Base-by-base conservation (phyloP, 495 filamentous ascomycete species). In the Halenospora varia region DNA sequence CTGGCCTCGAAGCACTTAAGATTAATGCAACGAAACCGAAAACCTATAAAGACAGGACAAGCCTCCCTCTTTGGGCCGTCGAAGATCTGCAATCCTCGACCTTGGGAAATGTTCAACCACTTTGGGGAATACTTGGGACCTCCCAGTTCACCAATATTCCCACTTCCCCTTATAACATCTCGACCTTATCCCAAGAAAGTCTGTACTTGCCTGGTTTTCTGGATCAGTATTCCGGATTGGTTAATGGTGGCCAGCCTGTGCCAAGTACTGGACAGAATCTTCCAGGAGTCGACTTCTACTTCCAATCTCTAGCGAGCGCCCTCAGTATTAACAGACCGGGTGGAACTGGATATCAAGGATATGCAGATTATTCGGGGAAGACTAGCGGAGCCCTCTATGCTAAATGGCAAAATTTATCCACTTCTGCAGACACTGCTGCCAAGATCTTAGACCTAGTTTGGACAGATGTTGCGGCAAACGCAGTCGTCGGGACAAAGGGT, bases 391-490 rank as follows among this genome's bases (percentile, higher is more conserved):
- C 71, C 1, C 62, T 75, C 62, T 71, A 56, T 25, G 47, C 44
- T 0, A 53, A 48, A 25, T 77, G 73, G 72, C 70, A 73, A 52
- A 59, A 64, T 10, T 55, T 73, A 1, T 64, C 66, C 1, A 44
- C n/a, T 0, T 61, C 61, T 3, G n/a, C 59, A 3, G 13, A 26
- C 0, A 52, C 52, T 0, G 60, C 67, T 2, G 61, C 61, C 0
- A 18, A 50, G 17, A 77, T 77, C 40, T 44, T 71, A 2, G 71
- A 77, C 47, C 63, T 75, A 0, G 66, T 77, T 24, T 77, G 68
- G 68, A 75, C 75, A 0, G 74, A 79, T 49, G 22, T 69, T 2
- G 64, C 71, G 0, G 70, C 75, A 8, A 68, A 67, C 44, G 62
- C 64, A 0, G 65, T 75, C 0, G 64, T 75, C 2, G 74, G 75